Base-by-base conservation (phyloP, 306 rosid genomes). In the Adenanthera pavonina region DNA sequence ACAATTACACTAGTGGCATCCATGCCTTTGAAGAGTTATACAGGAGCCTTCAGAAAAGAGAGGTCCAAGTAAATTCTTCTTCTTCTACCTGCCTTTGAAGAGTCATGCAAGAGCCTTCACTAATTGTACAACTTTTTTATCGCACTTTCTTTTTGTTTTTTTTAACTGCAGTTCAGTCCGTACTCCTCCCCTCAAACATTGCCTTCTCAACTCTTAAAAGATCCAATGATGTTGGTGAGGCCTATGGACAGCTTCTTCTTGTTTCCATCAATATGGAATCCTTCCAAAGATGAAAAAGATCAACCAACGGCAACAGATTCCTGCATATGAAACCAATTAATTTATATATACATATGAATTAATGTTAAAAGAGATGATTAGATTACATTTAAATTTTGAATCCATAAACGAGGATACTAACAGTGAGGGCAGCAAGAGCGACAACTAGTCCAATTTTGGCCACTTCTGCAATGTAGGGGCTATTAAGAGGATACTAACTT, bases 281-380 rank as follows among this genome's bases (percentile, higher is more conserved):
- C 95, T 85, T 89, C 89, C 38, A 95, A 84, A 9, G 96, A 79
- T 34, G 98, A 91, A 70, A 95, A 93, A 2, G 96, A 91, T 75
- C 97, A 86, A 1, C 99, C 98, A 51, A 95, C 99, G 9, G 98
- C 97, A 69, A 95, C 78, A 60, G 98, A 90, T 84, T 95, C 99
- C 97, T 95, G 78, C 8, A 30, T 14, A 65, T 56, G 16, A 36
- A 61, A 83, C 72, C 44, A 69, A 57, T 64, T 33, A 61, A 33
- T 5, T 74, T 47, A 3, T 40, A 48, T 0, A 0, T 25, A 25
- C 30, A 25, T 25, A 25, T 57, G 7, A 20, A 38, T 15, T 14
- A 14, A 14, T 47, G 75, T 57, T 38, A 19, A 6, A 20, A 41
- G 44, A 41, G 5, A 14, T 66, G 8, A 19, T 41, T 49, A 38